Conservation (phyloP, 768 basidiomycete species). For the Kwoniella europaea region DNA sequence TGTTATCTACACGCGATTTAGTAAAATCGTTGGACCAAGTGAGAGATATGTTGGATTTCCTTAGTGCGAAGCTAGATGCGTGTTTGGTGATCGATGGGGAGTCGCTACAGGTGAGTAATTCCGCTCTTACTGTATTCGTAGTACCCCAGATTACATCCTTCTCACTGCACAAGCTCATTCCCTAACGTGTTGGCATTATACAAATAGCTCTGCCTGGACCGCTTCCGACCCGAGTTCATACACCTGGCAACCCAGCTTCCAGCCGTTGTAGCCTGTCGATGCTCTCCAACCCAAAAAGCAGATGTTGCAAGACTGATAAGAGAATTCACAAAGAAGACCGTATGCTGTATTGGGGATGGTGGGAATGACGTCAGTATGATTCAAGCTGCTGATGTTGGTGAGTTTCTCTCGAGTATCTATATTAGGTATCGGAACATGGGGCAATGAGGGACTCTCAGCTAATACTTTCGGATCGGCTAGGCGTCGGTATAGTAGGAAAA, state of each 20-base stretch:
- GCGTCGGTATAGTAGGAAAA: constrained; percentile 97
- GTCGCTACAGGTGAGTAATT: constrained; percentile 74
- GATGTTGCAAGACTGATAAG: constrained; percentile 95
- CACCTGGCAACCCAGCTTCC: constrained; percentile 94
- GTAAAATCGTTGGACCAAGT: constrained; percentile 84
- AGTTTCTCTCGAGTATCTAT: constrained; percentile 55
- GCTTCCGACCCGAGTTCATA: constrained; percentile 92
- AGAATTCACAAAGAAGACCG: constrained; percentile 85
- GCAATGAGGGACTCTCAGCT: not conserved
- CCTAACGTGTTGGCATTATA: not conserved
- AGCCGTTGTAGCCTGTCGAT: constrained; percentile 95
- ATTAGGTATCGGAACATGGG: too few relatives aligned
- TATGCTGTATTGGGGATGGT: constrained; percentile 98
- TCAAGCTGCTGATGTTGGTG: constrained; percentile 96
- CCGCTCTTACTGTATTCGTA: too few relatives aligned
- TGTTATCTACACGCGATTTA: constrained; percentile 54
- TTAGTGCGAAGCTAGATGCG: constrained; percentile 92
- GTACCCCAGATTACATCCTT: too few relatives aligned
- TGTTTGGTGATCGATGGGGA: constrained; percentile 98
- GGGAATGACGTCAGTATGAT: constrained; percentile 99
- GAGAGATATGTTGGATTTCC: constrained; percentile 85
- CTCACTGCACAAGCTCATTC: not conserved
- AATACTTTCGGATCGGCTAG: constrained; percentile 59
- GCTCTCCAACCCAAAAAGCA: constrained; percentile 98
- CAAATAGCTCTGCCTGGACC: constrained; percentile 79